Conservation (phyloP, 2,329 filamentous ascomycete genomes). For the Beauveria australis region DNA sequence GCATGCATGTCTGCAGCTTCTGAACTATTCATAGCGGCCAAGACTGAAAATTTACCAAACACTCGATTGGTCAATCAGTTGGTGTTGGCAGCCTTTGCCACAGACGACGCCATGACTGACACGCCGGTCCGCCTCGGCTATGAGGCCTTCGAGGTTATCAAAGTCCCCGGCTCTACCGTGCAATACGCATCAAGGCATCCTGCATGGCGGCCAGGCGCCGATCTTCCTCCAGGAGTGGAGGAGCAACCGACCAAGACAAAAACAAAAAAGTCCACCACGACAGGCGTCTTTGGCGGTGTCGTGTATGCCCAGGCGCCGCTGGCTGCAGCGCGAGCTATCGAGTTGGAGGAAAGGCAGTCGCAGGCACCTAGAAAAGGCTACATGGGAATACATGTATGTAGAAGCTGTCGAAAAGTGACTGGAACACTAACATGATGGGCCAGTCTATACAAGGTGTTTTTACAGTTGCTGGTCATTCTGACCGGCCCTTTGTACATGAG, state of each 20-base stretch:
- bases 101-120: neutral
- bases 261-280: conserved; percentile 6
- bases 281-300: conserved; percentile 28
- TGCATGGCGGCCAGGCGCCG: neutral
- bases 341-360: conserved; percentile 21
- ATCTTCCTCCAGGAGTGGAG: neutral
- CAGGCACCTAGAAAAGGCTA: conserved; percentile 12
- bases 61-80: neutral
- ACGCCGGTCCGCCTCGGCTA: conserved; percentile 4
- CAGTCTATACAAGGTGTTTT: conserved; percentile 51
- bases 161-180: neutral
- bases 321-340: conserved; percentile 26
- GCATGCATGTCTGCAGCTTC: neutral
- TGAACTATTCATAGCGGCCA: too few species aligned
- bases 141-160: neutral
- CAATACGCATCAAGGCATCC: neutral
- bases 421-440: neutral
- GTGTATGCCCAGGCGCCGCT: conserved; percentile 30
- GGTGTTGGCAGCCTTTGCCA: neutral
- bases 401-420: neutral
- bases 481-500: conserved; percentile 46
- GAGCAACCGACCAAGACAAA: conserved; percentile 4
- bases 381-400: conserved; percentile 31
- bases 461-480: conserved; percentile 35
- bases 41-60: too few species aligned